phyloP scores from a whole-genome alignment of 2,329 filamentous ascomycete genomes.

The Ophiostoma quercus region DNA sequence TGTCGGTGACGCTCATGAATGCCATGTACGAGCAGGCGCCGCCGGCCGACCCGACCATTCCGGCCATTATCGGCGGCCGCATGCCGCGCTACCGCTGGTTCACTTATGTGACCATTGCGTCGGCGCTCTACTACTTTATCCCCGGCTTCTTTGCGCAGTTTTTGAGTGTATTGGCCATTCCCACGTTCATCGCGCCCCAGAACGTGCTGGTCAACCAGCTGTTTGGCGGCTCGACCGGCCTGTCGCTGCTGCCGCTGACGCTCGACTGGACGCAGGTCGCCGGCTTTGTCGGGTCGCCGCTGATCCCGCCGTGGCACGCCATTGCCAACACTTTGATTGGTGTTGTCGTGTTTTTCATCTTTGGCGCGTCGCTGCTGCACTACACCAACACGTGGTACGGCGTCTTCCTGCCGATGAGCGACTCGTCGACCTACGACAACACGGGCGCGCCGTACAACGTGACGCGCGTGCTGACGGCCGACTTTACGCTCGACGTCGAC shows the following conservation, averaged over 20 bases:
- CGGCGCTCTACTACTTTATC: slow-evolving; percentile 51
- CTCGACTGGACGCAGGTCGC: slow-evolving; percentile 58
- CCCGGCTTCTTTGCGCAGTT: slow-evolving; percentile 47
- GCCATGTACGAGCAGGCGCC: slow-evolving; percentile 63
- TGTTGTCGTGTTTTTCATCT: slow-evolving; percentile 59
- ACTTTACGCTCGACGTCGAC: slow-evolving; percentile 57
- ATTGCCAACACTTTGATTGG: slow-evolving; percentile 69
- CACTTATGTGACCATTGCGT: slow-evolving; percentile 38
- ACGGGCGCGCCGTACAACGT: slow-evolving; percentile 61
- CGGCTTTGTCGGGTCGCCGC: slow-evolving; percentile 61
- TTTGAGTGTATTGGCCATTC: slow-evolving; percentile 44
- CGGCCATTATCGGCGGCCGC: slow-evolving; percentile 53
- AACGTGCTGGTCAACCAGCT: slow-evolving; percentile 45
- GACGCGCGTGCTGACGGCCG: slow-evolving; percentile 53
- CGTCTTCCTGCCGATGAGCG: slow-evolving; percentile 62
- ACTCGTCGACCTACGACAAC: slow-evolving; percentile 67
- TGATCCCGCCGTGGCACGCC: slow-evolving; percentile 67
- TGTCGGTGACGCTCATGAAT: slow-evolving; percentile 62
- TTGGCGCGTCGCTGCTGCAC: slow-evolving; percentile 56
- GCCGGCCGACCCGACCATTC: slow-evolving; percentile 46
- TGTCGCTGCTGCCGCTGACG: slow-evolving; percentile 42
- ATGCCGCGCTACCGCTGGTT: slow-evolving; percentile 56
- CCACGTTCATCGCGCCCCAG: slow-evolving; percentile 46
- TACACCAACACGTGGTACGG: slow-evolving; percentile 62
- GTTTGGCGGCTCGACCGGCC: slow-evolving; percentile 44